Evolutionary conservation across 106 monocot species (phyloP), one percentile per base, ranked within the genome.

Genomic region (Dioscorea zingiberensis): DNA sequence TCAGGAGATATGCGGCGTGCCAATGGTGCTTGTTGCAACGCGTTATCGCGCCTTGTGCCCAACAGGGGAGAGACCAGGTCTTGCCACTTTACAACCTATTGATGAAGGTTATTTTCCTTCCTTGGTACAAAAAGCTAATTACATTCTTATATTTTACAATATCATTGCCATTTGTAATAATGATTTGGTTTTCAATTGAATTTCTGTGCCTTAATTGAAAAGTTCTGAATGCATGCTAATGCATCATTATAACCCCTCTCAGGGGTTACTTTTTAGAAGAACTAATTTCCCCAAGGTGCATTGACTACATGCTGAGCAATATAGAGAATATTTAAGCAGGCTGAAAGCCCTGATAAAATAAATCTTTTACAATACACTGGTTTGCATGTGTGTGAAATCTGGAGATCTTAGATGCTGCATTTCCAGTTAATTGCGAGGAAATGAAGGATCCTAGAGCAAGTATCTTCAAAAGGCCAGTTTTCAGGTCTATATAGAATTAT

Each of bases 1-100:
- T 69, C 76, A 93, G 92, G 92, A 70, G 92, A 93, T 65, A 80
- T 87, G 84, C 81, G 82, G 13, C 92, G 87, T 69, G 92, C 92
- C 56, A 87, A 87, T 85, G 92, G 85, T 57, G n/a, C 87, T 93
- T 68, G 69, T 93, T 73, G 92, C 87, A 25, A n/a, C n/a, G n/a
- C 83, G 85, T 71, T 87, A 71, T 54, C 69, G n/a, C n/a, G 87
- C 21, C 49, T 63, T 44, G 67, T 93, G 1, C 85, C 87, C 69
- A 79, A 69, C 47, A 83, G 48, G 83, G 87, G 13, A 67, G 72
- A 44, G 69, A 75, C 59, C 76, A 79, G 18, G 66, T 87, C 63
- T 59, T 87, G 59, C 74, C n/a, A n/a, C n/a, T 93, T 32, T 93
- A 85, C 74, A 93, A 93, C 72, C 66, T 93, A 60, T 59, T 93